Base-by-base conservation (phyloP, 1,284 basidiomycete species). In the Calocybe gambosa region DNA sequence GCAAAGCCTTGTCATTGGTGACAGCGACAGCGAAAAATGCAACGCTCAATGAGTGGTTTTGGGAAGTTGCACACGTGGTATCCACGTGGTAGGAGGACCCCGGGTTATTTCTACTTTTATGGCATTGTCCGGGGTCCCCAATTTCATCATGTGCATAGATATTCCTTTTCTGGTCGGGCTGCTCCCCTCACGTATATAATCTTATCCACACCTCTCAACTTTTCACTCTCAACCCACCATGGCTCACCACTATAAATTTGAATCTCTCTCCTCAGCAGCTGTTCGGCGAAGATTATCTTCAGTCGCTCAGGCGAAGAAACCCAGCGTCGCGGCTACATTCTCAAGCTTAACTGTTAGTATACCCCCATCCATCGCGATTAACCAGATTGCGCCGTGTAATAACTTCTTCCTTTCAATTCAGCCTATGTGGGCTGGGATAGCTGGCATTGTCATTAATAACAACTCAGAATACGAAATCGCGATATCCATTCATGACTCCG, bases 401-500 rank as follows among this genome's bases (percentile, higher is more conserved):
- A 49, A 57, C 43, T 43, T 51, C 46, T 29, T 43, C 42, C 42
- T 34, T 42, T 20, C 43, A 21, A 33, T 52, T 23, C 60, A 88
- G 85, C 82, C 86, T 16, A 88, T 89, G 86, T 89, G 86, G 85
- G 84, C 81, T 49, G 86, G 85, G 61, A 73, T 88, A 44, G 81
- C 85, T 6, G 83, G 82, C 38, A 67, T 66, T 25, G 56, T 77
- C 37, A 62, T 79, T 57, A 73, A 77, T 57, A 80, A 79, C 60
- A 76, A 75, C 45, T 71, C 69, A 44, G 67, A 73, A 42, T 80
- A 74, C 50, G 85, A 88, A 64, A 66, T 89, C 60, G 81, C 84
- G 26, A 71, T 89, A 58, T 85, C 85, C 46, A 72, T 89, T 43
- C 85, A 89, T 62, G 86, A 89, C 62, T 85, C 82, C 12, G 83